Conservation (phyloP, 495 filamentous ascomycete genomes). For the Penicillium subrubescens region DNA sequence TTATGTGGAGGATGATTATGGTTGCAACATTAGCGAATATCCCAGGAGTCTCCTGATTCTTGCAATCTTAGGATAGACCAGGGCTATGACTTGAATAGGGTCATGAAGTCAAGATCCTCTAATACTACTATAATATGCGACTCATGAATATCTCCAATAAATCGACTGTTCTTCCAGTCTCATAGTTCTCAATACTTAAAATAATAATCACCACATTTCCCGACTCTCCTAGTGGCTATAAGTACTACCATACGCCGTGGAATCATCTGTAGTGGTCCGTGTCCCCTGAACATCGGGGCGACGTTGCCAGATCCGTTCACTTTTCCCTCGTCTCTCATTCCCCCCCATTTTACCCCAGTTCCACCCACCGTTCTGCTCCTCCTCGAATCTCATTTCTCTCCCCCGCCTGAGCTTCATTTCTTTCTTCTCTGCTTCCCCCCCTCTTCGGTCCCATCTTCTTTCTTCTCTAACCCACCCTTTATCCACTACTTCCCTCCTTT, state of each 20-base stretch:
- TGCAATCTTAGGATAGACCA: not conserved
- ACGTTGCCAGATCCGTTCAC: constrained; percentile 32
- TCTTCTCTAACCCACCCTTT: constrained; percentile 15
- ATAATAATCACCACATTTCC: not conserved
- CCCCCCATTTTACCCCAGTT: constrained; percentile 13
- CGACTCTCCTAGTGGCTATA: constrained; percentile 1
- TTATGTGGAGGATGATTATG: not conserved
- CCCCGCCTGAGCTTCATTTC: constrained; percentile 14
- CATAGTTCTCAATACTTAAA: not conserved
- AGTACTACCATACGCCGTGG: not conserved
- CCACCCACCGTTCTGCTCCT: constrained; percentile 4
- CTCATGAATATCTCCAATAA: too few relatives aligned
- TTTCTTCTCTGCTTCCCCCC: constrained; percentile 12
- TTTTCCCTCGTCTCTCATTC: not conserved
- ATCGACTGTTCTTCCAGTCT: too few relatives aligned
- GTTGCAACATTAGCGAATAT: not conserved
- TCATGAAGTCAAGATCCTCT: too few relatives aligned
- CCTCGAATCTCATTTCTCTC: constrained; percentile 6
- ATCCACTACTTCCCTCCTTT: constrained; percentile 8
- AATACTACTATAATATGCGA: too few relatives aligned
- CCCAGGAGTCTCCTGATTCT: not conserved
- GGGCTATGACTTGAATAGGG: too few relatives aligned
- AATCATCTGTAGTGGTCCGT: constrained; percentile 27
- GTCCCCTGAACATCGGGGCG: constrained; percentile 32
- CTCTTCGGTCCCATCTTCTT: constrained; percentile 13